These are phyloP conservation scores for Saussurea involucrata DNA, from an alignment of 129 eudicot genomes.

Conservation along the genomic window DNA sequence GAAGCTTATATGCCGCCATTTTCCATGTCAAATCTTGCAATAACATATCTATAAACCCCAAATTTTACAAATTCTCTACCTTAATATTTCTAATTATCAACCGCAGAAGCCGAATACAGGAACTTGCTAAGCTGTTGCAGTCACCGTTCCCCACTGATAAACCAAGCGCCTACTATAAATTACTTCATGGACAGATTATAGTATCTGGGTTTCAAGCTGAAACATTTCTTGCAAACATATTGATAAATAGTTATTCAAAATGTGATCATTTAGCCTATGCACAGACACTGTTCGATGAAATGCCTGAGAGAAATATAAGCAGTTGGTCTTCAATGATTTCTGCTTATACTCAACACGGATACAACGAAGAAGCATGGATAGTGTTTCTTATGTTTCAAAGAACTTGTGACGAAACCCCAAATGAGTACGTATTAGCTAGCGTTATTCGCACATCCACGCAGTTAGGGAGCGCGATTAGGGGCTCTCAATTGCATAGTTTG, in stretches of 20 bases:
- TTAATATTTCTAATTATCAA: neutral
- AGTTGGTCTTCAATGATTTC: conserved; percentile 70
- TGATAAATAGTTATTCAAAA: conserved; percentile 40
- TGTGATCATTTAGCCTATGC: conserved; percentile 31
- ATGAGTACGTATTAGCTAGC: conserved; percentile 62
- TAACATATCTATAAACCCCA: conserved; percentile 1
- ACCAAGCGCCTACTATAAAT: conserved; percentile 29
- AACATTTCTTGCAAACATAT: conserved; percentile 49
- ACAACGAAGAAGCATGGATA: conserved; percentile 42
- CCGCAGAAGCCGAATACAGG: conserved; percentile 7
- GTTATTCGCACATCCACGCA: conserved; percentile 43
- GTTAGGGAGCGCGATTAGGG: conserved; percentile 30
- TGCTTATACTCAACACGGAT: conserved; percentile 40
- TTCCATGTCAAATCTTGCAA: neutral
- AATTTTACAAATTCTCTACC: conserved; percentile 8
- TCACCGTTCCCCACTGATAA: neutral
- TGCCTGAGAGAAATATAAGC: conserved; percentile 51
- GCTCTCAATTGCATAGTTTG: conserved; percentile 46
- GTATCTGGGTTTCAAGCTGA: conserved; percentile 43
- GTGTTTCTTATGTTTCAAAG: conserved; percentile 42
- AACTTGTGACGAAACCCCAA: conserved; percentile 34
- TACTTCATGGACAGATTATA: conserved; percentile 45
- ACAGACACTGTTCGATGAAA: conserved; percentile 47
- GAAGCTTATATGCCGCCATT: conserved; percentile 4
- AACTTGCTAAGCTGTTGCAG: conserved; percentile 28